Evolutionary conservation across 2,329 filamentous ascomycete species (phyloP), one percentile per base, ranked within the genome.

Genomic region (Hypoxylon sp.): DNA sequence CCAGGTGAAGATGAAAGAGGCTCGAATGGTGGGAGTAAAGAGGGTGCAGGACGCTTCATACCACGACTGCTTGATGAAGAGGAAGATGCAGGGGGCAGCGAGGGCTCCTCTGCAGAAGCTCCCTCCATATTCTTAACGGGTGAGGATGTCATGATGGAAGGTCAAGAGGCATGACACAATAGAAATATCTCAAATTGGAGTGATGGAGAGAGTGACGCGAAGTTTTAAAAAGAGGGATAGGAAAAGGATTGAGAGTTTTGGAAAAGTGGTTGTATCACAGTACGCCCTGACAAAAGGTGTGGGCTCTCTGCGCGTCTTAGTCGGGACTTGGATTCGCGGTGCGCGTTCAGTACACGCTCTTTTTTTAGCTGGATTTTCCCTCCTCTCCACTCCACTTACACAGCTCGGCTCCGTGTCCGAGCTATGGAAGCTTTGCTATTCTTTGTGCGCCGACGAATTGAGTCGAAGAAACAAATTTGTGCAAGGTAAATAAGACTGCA

Each of bases 1-100:
- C 83, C 86, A 1, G 91, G 91, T 11, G 92, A 93, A 21, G 91
- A 93, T n/a, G 91, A 91, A 61, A 92, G 82, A 54, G 89, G 90
- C 80, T 94, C 92, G 77, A 95, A 94, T 21, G 92, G 86, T 66
- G 92, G 92, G 25, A 96, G 87, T 60, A 95, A 82, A 61, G 89
- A 87, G 27, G 92, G 86, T 48, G 87, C 86, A 72, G 87, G 81
- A 65, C 88, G 84, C 81, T 92, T 90, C 69, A 83, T 78, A 73
- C 85, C 83, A 59, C 83, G 78, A 14, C 78, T 57, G 46, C 73
- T 74, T 19, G 71, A 61, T 14, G 67, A 54, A 30, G 72, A 69
- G 60, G 64, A 45, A 50, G 56, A 63, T 41, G 70, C 50, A 66
- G 74, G 74, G 27, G 78, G 79, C 34, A 80, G 74, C 41, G 74